These are phyloP conservation scores for Andrographis paniculata DNA, from an alignment of 305 asterid genomes.

Conservation along the genomic window DNA sequence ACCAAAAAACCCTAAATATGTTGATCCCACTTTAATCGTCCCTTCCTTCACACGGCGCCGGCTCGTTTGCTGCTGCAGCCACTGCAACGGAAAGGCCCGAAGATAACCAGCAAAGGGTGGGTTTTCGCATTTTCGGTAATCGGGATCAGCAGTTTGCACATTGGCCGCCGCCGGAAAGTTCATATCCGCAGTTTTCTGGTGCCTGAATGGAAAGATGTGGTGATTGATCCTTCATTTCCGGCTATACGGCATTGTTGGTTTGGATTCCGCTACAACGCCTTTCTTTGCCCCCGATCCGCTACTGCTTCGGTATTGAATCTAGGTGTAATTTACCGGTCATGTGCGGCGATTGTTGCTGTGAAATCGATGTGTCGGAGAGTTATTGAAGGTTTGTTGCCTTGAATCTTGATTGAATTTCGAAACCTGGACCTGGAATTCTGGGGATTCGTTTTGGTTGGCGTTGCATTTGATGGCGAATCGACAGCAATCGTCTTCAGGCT, in stretches of 20 bases:
- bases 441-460: conserved; percentile 10
- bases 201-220: background rate
- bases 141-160: too few relatives aligned
- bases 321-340: background rate
- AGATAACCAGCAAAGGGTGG: conserved; percentile 6
- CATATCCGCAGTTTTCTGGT: conserved; percentile 4
- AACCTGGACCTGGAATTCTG: conserved; percentile 10
- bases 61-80: conserved; percentile 15
- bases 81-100: conserved; percentile 1
- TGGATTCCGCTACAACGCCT: conserved; percentile 4
- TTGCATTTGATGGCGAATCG: conserved; percentile 43
- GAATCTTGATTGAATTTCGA: conserved; percentile 12
- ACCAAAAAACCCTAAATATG: conserved; percentile 6
- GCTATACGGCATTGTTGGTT: conserved; percentile 1
- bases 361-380: background rate
- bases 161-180: conserved; percentile 17
- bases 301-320: background rate
- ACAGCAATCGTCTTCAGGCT: conserved; percentile 39
- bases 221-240: conserved; percentile 2
- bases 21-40: background rate
- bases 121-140: too few relatives aligned
- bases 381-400: conserved; percentile 7
- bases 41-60: conserved; percentile 7
- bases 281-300: conserved; percentile 2
- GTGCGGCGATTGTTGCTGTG: too few relatives aligned